Evolutionary conservation across 768 basidiomycete genomes (phyloP), one percentile per base, ranked within the genome.

Genomic region (Xerocomellus chrysenteron): DNA sequence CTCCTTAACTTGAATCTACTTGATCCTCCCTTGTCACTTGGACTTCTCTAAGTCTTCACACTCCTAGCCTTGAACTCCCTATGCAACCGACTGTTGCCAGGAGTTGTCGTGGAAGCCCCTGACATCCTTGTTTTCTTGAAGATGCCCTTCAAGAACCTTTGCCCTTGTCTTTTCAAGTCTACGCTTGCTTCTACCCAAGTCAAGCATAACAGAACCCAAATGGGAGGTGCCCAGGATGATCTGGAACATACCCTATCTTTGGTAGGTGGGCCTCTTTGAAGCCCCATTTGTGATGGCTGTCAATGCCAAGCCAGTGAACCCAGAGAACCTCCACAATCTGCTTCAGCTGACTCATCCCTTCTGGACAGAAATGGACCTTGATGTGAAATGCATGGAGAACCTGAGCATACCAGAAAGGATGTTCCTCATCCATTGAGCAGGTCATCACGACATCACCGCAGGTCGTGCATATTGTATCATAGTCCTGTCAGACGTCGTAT

Each of bases 391-490:
- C 56, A 4, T 41, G 24, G 14, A 67, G 46, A 1, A 66, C 62
- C 4, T 24, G 40, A 4, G 68, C 64, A 49, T 70, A 70, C 58
- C 66, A 67, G 54, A 60, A 70, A 0, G 58, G 63, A 43, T 69
- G 59, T 7, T 24, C 36, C 8, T 40, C 30, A 11, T 62, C 63
- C 2, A 47, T 37, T 0, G 47, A 52, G 0, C 16, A 41, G 1
- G 51, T 43, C 59, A 66, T 66, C 13, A 68, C 40, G 14, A 49
- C 39, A 43, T 45, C 47, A 2, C 47, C 26, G 0, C 17, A 14
- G 3, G 14, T 12, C 0, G 35, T 44, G 17, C 47, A 30, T 10
- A 69, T 49, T 0, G 13, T 43, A 26, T 66, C 62, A 6, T 57
- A 26, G 16, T 53, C 62, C 4, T 41, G 17, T 2, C 37, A 28